Conservation (phyloP, 129 eudicot genomes). For the Pittosporum tobira region DNA sequence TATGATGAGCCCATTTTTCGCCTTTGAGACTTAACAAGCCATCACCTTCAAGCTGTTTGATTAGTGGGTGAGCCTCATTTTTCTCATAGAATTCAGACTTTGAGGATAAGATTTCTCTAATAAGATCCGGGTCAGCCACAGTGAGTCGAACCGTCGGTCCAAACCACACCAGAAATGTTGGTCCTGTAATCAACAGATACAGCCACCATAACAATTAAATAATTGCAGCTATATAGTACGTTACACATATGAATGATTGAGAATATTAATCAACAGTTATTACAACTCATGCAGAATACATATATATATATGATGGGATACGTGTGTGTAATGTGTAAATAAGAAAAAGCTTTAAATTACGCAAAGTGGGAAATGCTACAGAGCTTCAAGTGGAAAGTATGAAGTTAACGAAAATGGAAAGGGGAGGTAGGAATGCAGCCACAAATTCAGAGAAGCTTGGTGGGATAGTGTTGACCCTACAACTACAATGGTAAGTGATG, state of each 20-base stretch:
- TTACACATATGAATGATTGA: too few relatives aligned
- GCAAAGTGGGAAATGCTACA: slow-evolving; percentile 3
- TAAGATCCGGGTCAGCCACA: slow-evolving; percentile 70
- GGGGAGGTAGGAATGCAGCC: slow-evolving; percentile 4
- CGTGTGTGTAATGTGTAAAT: neutral
- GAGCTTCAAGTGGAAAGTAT: slow-evolving; percentile 18
- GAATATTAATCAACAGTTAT: too few relatives aligned
- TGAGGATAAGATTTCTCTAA: slow-evolving; percentile 69
- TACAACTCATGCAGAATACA: too few relatives aligned
- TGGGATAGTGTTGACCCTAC: slow-evolving; percentile 45
- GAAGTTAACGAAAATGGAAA: slow-evolving; percentile 12
- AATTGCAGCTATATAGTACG: too few relatives aligned
- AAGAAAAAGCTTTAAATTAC: slow-evolving; percentile 3
- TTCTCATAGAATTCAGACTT: slow-evolving; percentile 76
- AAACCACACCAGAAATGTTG: slow-evolving; percentile 82
- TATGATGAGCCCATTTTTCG: slow-evolving; percentile 90
- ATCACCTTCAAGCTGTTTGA: slow-evolving; percentile 84
- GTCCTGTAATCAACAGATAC: slow-evolving; percentile 27
- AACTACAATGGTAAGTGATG: slow-evolving; percentile 24
- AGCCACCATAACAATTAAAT: too few relatives aligned
- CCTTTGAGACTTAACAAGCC: slow-evolving; percentile 87
- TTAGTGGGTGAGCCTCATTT: slow-evolving; percentile 67
- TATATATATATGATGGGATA: neutral
- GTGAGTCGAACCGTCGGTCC: slow-evolving; percentile 75
- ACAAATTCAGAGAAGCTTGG: neutral